Percentiles rank a stretch among this genome's conserved stretches.
Conservation (phyloP, 192 early-diverging fungal species). For the Mortierella claussenii region DNA sequence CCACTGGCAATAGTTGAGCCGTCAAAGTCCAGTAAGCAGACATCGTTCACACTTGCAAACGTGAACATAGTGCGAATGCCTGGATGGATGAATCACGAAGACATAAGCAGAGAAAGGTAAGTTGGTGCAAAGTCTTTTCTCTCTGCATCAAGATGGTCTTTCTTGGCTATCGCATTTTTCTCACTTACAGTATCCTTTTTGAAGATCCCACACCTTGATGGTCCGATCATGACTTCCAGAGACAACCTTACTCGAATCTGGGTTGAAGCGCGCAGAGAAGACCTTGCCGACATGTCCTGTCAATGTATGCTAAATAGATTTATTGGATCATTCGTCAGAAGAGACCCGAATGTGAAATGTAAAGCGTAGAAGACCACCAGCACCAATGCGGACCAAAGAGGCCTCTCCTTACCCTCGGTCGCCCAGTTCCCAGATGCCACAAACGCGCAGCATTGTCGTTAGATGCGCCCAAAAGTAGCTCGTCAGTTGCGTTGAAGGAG, state of each 20-base stretch:
- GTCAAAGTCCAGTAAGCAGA: constrained; percentile 74
- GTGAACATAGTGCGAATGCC: constrained; percentile 91
- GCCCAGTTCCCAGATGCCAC: constrained; percentile 83
- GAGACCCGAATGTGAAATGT: not conserved
- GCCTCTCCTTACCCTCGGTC: constrained; percentile 65
- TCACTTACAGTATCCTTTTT: constrained; percentile 86
- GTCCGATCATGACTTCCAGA: constrained; percentile 97
- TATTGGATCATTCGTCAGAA: not conserved
- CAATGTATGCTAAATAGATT: constrained; percentile 78
- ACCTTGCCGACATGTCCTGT: constrained; percentile 97
- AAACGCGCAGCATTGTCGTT: constrained; percentile 92
- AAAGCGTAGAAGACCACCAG: not conserved
- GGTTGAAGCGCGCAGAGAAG: constrained; percentile 85
- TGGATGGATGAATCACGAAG: constrained; percentile 16
- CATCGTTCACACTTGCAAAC: constrained; percentile 94
- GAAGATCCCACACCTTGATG: constrained; percentile 95
- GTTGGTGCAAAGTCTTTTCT: too few species aligned
- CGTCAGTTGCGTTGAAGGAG: constrained; percentile 75
- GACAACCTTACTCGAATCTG: constrained; percentile 82
- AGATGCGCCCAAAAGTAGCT: constrained; percentile 80
- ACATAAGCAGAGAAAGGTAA: not conserved
- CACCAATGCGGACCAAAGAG: too few species aligned
- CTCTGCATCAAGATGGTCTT: too few species aligned
- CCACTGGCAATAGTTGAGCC: constrained; percentile 87
- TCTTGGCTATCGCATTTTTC: not conserved